Conservation (phyloP, 306 rosid genomes). For the Begonia loranthoides region DNA sequence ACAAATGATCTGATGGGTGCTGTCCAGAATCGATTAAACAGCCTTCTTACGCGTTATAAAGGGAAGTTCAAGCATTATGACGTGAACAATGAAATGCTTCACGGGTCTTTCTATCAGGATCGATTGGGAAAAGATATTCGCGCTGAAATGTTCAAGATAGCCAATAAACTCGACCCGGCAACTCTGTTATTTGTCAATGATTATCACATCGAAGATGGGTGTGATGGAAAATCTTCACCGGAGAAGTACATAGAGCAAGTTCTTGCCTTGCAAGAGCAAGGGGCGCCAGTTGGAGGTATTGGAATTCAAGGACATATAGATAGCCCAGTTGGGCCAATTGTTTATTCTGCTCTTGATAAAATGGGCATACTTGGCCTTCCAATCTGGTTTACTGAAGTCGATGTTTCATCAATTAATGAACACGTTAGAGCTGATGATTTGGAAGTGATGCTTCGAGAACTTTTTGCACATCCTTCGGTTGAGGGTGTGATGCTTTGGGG, state of each 20-base stretch:
- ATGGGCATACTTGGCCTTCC: constrained; percentile 66
- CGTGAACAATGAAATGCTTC: constrained; percentile 91
- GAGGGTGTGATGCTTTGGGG: constrained; percentile 89
- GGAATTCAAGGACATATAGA: constrained; percentile 93
- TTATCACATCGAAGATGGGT: constrained; percentile 76
- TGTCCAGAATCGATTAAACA: constrained; percentile 54
- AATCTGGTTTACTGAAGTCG: constrained; percentile 88
- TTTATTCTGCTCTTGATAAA: constrained; percentile 57
- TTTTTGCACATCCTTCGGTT: constrained; percentile 58
- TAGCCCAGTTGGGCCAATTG: constrained; percentile 72
- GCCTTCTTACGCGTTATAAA: constrained; percentile 57
- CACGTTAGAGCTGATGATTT: constrained; percentile 65
- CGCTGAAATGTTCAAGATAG: constrained; percentile 73
- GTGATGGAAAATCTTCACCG: constrained; percentile 53
- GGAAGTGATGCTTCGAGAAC: constrained; percentile 77
- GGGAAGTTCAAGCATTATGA: constrained; percentile 80
- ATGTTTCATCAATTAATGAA: constrained; percentile 66
- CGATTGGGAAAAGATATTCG: constrained; percentile 59
- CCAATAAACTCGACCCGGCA: constrained; percentile 57
- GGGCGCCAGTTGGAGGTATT: constrained; percentile 75
- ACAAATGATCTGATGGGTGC: constrained; percentile 49
- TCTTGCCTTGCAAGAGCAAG: constrained; percentile 58
- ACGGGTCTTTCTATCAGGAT: constrained; percentile 71
- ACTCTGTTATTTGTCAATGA: constrained; percentile 62
- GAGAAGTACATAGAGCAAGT: constrained; percentile 66